These are phyloP conservation scores for Gossypium aridum DNA, from an alignment of 441 rosid genomes.

Conservation along the genomic window DNA sequence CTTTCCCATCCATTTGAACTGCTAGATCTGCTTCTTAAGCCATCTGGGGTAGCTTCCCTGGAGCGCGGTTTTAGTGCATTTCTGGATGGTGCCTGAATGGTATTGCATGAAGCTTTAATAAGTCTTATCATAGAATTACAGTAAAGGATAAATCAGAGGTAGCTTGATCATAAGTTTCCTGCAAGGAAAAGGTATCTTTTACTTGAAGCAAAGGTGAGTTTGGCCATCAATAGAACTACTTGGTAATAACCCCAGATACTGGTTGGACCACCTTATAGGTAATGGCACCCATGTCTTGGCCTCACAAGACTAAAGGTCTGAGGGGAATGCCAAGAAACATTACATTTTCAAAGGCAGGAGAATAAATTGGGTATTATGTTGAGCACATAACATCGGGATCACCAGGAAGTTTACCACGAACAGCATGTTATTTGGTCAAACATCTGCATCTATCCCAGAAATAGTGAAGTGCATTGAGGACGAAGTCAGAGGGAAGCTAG, in stretches of 20 bases:
- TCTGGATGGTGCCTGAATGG: slow-evolving; percentile 43
- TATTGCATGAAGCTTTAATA: slow-evolving; percentile 2
- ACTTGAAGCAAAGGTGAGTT: neutral
- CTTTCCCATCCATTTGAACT: slow-evolving; percentile 50
- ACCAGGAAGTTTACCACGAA: neutral
- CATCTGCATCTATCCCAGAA: neutral
- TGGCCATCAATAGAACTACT: neutral
- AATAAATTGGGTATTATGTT: neutral
- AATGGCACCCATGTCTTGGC: neutral
- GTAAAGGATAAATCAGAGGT: neutral
- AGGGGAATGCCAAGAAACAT: neutral
- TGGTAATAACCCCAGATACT: neutral
- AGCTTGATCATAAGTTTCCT: neutral
- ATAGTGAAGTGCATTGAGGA: neutral
- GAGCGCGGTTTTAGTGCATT: slow-evolving; percentile 40
- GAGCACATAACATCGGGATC: neutral
- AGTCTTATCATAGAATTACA: neutral
- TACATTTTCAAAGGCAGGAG: neutral
- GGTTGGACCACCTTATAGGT: neutral
- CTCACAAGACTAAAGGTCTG: neutral
- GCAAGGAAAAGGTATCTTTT: neutral
- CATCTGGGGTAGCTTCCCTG: slow-evolving; percentile 43
- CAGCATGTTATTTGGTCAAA: neutral
- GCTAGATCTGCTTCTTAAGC: slow-evolving; percentile 43
- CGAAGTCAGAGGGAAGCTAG: no score